Evolutionary conservation across 2,329 filamentous ascomycete genomes (phyloP).

Genomic region (Beauveria caledonica): DNA sequence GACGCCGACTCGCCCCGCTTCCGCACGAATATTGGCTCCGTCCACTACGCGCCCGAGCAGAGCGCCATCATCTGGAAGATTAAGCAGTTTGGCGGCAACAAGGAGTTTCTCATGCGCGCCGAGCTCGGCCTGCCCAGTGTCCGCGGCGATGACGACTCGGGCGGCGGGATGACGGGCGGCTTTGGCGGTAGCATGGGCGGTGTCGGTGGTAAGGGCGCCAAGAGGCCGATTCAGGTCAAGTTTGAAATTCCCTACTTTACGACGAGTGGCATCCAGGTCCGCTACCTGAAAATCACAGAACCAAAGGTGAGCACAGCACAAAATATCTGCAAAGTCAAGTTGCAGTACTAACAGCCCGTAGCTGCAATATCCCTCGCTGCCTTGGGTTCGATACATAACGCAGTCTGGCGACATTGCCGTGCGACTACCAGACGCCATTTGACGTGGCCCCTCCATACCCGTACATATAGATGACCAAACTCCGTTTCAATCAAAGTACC

Average conservation of each 20-base stretch:
- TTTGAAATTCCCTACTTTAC: slow-evolving; percentile 99
- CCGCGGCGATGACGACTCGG: slow-evolving; percentile 88
- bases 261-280: slow-evolving; percentile 96
- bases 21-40: slow-evolving; percentile 92
- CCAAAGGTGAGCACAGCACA: slow-evolving; percentile 63
- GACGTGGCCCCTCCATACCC: slow-evolving; percentile 20
- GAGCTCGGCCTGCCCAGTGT: slow-evolving; percentile 92
- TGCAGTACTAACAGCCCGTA: slow-evolving; percentile 28
- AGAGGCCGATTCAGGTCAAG: slow-evolving; percentile 96
- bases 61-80: slow-evolving; percentile 99
- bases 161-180: slow-evolving; percentile 94
- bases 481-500: neutral
- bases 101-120: slow-evolving; percentile 97
- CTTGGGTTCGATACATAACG: slow-evolving; percentile 98
- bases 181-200: slow-evolving; percentile 97
- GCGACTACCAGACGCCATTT: slow-evolving; percentile 82
- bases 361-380: slow-evolving; percentile 95
- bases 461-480: neutral
- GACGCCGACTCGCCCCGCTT: slow-evolving; percentile 95
- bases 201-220: slow-evolving; percentile 73
- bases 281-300: slow-evolving; percentile 98
- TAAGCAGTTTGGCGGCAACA: slow-evolving; percentile 97
- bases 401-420: slow-evolving; percentile 96
- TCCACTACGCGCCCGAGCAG: slow-evolving; percentile 96
- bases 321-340: neutral